Evolutionary conservation across 106 monocot species (phyloP).

Genomic region (Apostasia shenzhenica): DNA sequence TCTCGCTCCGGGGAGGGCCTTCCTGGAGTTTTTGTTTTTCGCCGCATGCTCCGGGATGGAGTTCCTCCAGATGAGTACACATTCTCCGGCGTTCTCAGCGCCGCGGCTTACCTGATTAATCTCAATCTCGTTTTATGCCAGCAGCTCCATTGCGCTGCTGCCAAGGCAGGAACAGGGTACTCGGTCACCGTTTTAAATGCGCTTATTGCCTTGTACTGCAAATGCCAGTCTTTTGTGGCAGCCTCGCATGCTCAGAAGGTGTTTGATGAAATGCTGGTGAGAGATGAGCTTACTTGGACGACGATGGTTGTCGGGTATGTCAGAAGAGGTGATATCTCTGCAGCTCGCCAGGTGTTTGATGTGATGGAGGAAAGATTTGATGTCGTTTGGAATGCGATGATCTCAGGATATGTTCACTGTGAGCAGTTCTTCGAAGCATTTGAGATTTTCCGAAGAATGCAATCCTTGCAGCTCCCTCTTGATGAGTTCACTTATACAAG

Average conservation of each 20-base stretch:
- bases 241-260: conserved; percentile 28
- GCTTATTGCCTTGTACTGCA: conserved; percentile 62
- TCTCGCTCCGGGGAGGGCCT: conserved; percentile 32
- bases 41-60: conserved; percentile 30
- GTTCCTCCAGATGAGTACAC: conserved; percentile 69
- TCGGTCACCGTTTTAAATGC: conserved; percentile 70
- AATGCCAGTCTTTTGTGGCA: conserved; percentile 21
- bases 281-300: conserved; percentile 86
- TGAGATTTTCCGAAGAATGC: conserved; percentile 69
- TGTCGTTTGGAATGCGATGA: conserved; percentile 96
- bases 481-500: conserved; percentile 94
- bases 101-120: conserved; percentile 13
- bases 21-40: conserved; percentile 30
- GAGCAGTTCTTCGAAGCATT: conserved; percentile 56
- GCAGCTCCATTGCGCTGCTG: conserved; percentile 60
- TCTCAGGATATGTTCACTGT: conserved; percentile 79
- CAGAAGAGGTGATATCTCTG: conserved; percentile 36
- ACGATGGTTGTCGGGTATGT: conserved; percentile 79
- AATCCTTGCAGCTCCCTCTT: conserved; percentile 22
- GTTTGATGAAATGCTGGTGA: conserved; percentile 68
- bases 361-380: conserved; percentile 53
- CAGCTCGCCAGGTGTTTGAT: conserved; percentile 55
- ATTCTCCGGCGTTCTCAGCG: conserved; percentile 67
- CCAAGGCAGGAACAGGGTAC: conserved; percentile 45
- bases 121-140: conserved; percentile 17